Evolutionary conservation across 192 early-diverging fungal genomes (phyloP).

Genomic region (Jimgerdemannia flammicorona): DNA sequence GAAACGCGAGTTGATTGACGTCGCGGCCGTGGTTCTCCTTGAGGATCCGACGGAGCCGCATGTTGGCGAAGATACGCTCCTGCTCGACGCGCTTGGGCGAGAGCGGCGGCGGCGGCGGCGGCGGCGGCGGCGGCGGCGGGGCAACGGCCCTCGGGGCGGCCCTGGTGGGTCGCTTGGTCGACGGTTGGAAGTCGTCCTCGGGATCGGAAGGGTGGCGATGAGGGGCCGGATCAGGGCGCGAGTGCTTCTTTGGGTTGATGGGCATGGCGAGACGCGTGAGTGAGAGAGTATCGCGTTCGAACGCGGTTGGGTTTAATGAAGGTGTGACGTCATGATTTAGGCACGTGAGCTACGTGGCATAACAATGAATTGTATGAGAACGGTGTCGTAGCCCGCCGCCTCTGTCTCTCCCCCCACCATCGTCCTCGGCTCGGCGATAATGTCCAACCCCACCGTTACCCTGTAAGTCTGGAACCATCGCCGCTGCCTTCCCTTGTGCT

Average conservation of each 20-base stretch:
- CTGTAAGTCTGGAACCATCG: neutral
- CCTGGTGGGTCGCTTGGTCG: neutral
- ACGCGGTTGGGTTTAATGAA: too few relatives aligned
- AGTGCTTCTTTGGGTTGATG: neutral
- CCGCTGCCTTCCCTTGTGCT: neutral
- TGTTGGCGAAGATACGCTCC: slow-evolving; percentile 55
- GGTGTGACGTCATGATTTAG: too few relatives aligned
- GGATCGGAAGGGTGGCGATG: neutral
- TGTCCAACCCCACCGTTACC: neutral
- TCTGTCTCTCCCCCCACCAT: neutral
- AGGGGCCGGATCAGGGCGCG: neutral
- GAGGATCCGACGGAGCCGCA: slow-evolving; percentile 80
- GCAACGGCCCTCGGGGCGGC: neutral
- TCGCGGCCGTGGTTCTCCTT: slow-evolving; percentile 85
- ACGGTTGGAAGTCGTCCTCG: neutral
- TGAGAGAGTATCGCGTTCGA: too few relatives aligned
- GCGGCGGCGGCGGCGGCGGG: too few relatives aligned
- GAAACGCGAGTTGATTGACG: slow-evolving; percentile 72
- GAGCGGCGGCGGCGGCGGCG: too few relatives aligned
- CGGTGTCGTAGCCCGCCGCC: too few relatives aligned
- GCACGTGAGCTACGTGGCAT: neutral
- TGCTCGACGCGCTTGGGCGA: neutral
- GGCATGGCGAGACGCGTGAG: neutral
- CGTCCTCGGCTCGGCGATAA: neutral
- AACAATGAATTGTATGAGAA: neutral